Evolutionary conservation across 148 eudicot genomes (phyloP), one percentile per base, ranked within the genome.

Genomic region (Cornus suecica): DNA sequence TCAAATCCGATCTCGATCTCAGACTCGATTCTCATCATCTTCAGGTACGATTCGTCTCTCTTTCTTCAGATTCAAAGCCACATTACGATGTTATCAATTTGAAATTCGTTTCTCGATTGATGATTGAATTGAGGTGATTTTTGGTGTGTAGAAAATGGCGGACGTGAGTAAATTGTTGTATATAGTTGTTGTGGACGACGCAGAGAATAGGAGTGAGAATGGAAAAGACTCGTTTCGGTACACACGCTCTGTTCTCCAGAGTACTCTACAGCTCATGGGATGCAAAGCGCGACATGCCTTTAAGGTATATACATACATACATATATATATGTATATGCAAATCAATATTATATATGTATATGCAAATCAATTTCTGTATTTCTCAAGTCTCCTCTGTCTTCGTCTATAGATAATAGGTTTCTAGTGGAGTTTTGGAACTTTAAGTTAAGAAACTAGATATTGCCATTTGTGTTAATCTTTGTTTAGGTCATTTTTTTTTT

Each of bases 221-320:
- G 80, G 74, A 37, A 88, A 84, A 63, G 84, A 82, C 58, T 87
- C 97, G 20, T 95, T 92, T 78, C 80, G 97, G 61, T 95, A 95
- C 71, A 95, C 99, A 68, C 97, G 97, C 69, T 84, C 97, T 2
- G 91, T 92, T 48, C 82, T 95, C 75, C 97, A 91, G 82, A 91
- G 93, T 79, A 88, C 99, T 80, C 86, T 95, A 81, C 99, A 95
- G 76, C 91, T 92, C 75, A 95, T 95, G 97, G 97, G 99, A 11
- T 95, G 99, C 81, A 95, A 95, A 86, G 89, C 99, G 77, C 92
- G 97, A 25, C 99, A 95, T 76, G 94, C 99, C 29, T 95, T 95
- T 73, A 95, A 95, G 97, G 99, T 94, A 5, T 15, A n/a, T n/a
- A n/a, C n/a, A n/a, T n/a, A n/a, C n/a, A n/a, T n/a, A n/a, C n/a